A percentile compares a stretch with the other conserved stretches of the same genome.
These are phyloP conservation scores for Neurospora sp. DNA, from an alignment of 495 filamentous ascomycete genomes.

Conservation along the genomic window DNA sequence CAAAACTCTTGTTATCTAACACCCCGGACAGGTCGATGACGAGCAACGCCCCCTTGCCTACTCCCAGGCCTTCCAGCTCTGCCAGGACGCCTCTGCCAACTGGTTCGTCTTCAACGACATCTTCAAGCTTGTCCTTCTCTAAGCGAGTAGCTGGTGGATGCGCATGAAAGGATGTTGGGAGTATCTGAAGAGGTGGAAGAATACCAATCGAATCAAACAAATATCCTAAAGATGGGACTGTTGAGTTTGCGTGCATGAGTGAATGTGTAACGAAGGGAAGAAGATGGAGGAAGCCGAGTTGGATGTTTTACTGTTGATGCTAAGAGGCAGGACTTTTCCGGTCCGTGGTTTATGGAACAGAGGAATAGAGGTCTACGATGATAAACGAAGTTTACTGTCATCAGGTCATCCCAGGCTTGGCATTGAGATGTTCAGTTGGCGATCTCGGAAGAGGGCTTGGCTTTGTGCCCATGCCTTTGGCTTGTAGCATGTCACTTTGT, in stretches of 20 bases:
- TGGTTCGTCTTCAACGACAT: conserved; percentile 89
- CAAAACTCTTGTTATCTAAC: background rate
- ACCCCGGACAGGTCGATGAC: conserved; percentile 58
- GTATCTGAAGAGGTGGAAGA: background rate
- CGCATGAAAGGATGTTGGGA: background rate
- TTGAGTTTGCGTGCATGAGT: background rate
- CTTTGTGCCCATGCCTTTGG: background rate
- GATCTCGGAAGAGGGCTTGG: background rate
- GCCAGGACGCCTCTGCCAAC: conserved; percentile 53
- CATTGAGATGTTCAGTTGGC: background rate
- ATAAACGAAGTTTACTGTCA: background rate
- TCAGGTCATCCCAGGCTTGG: background rate
- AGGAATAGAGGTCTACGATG: background rate
- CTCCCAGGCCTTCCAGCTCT: conserved; percentile 74
- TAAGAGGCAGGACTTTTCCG: background rate
- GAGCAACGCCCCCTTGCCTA: conserved; percentile 73
- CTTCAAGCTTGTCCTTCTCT: conserved; percentile 71
- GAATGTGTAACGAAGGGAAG: background rate
- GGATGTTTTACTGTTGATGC: background rate
- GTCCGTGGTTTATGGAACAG: background rate
- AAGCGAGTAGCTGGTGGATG: conserved; percentile 1
- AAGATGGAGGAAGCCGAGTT: background rate
- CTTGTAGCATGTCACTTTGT: background rate
- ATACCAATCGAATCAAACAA: background rate
- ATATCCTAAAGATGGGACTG: background rate